Evolutionary conservation across 192 early-diverging fungal species (phyloP), one percentile per base, ranked within the genome.

Genomic region (Backusella luteola): DNA sequence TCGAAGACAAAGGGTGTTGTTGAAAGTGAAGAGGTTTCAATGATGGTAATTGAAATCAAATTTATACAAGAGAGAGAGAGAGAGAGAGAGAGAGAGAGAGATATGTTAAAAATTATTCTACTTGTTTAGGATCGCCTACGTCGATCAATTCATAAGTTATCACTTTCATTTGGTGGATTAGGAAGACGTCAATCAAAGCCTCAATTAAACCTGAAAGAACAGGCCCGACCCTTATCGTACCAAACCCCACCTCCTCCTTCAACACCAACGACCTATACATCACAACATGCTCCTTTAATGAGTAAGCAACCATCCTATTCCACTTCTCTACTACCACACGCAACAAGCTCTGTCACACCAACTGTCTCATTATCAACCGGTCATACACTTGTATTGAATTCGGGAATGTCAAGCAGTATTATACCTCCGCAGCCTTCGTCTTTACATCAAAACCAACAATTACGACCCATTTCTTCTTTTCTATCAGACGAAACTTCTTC

Each of bases 1-100:
- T n/a, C 42, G n/a, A 90, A 93, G 4, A 89, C 91, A 21, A 95
- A 96, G 39, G 94, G 97, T 75, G 87, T 96, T 4, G 2, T 59
- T 38, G 36, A n/a, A 56, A 89, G 89, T 29, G 81, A 85, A 21
- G 89, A 93, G 8, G 84, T 92, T 3, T 89, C 89, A 6, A 81
- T 92, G 26, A 90, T 91, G 73, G 91, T 93, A 76, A 84, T 8
- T 42, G 12, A 7, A 39, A 19, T 32, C 32, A 32, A 32, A 32
- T 32, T 32, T 32, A 32, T 32, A 32, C 2, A 32, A 1, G 29
- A 32, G n/a, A n/a, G n/a, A n/a, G n/a, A n/a, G n/a, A n/a, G n/a
- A n/a, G 1, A 1, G 29, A 32, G 29, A 32, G 1, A 1, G 29
- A 32, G 29, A 32, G 29, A 32, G 29, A 32, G 29, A 32, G 1